phyloP scores from a whole-genome alignment of 1,284 basidiomycete species.

The Leccinum pallidistipes region DNA sequence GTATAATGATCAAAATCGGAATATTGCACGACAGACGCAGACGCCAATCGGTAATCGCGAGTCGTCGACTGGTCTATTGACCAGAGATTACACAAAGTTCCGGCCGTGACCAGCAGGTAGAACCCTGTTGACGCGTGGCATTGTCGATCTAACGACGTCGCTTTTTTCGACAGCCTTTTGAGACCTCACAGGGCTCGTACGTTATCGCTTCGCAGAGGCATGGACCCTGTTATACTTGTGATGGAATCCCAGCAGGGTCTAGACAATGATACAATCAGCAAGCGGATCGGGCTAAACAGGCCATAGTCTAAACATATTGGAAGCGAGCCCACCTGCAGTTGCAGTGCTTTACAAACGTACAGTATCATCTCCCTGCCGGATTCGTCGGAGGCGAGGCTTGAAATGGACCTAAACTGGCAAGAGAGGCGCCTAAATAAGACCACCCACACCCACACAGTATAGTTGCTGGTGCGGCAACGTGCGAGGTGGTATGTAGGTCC shows the following conservation, averaged over 20 bases:
- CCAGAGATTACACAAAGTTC: constrained; percentile 9
- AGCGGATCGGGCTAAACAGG: background rate
- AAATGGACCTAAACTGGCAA: constrained; percentile 1
- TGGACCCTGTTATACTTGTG: background rate
- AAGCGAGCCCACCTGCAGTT: background rate
- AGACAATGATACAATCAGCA: background rate
- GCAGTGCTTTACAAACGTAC: background rate
- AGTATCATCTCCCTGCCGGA: constrained; percentile 2
- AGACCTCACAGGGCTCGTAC: constrained; percentile 15
- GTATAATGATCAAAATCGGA: background rate
- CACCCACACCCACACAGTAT: background rate
- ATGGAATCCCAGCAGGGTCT: background rate
- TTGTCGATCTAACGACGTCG: constrained; percentile 20
- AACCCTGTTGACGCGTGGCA: constrained; percentile 4
- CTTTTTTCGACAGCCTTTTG: background rate
- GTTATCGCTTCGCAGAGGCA: constrained; percentile 24
- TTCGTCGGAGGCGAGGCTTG: background rate
- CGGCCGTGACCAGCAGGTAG: background rate
- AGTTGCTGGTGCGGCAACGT: constrained; percentile 1
- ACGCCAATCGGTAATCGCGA: background rate
- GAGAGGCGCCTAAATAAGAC: background rate
- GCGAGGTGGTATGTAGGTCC: background rate
- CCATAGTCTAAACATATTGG: background rate
- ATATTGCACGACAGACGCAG: background rate
- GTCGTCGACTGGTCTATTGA: background rate